Conservation (phyloP, 169 alveolate genomes). For the Eimeria zaria region DNA sequence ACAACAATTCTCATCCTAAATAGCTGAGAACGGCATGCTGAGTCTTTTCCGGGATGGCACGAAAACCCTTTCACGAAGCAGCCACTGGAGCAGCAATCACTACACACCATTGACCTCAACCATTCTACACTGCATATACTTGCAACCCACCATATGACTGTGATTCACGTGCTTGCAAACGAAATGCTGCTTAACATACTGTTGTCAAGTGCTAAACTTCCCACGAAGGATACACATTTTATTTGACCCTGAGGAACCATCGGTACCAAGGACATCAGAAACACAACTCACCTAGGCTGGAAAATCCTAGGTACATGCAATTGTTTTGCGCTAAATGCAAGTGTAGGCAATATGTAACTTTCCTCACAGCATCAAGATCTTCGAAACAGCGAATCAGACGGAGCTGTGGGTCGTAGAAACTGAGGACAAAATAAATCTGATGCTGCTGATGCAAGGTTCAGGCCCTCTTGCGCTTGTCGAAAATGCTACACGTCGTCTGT, state of each 20-base stretch:
- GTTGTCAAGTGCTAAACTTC: background rate
- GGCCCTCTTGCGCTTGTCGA: background rate
- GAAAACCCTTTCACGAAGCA: background rate
- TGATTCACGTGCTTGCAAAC: background rate
- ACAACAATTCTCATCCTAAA: background rate
- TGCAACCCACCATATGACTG: background rate
- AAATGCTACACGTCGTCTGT: background rate
- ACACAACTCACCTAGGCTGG: background rate
- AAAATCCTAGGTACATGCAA: background rate
- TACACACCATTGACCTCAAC: background rate
- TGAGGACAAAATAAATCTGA: background rate
- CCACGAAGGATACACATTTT: slow-evolving; percentile 51
- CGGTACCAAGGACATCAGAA: background rate
- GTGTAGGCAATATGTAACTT: background rate
- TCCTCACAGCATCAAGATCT: slow-evolving; percentile 87
- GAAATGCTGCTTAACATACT: background rate
- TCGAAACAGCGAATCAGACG: slow-evolving; percentile 95
- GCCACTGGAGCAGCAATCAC: background rate
- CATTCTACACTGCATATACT: background rate
- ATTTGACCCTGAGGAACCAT: slow-evolving; percentile 58
- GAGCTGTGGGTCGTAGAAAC: slow-evolving; percentile 94
- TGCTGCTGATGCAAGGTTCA: background rate
- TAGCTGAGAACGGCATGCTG: background rate
- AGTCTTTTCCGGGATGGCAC: background rate
- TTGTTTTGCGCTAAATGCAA: background rate